Conservation (phyloP, 345 rosid species). For the Rhizophora apiculata region DNA sequence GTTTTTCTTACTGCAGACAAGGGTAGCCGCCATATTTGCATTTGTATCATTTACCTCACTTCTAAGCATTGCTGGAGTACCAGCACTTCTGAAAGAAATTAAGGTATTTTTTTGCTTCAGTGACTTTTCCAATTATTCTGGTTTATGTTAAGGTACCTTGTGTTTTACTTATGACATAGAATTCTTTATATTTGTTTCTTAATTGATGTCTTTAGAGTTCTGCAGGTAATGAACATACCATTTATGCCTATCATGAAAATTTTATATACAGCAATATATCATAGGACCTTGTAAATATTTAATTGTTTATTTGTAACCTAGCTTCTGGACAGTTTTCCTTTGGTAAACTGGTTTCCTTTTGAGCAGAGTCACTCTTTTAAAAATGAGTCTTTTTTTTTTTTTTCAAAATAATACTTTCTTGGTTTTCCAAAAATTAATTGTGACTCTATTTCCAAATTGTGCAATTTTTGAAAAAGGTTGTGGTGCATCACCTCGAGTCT, state of each 20-base stretch:
- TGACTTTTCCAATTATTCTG: neutral
- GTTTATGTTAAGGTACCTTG: neutral
- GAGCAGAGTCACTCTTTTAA: no score
- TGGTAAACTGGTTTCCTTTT: no score
- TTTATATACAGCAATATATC: neutral
- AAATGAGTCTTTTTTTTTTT: no score
- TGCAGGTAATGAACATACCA: neutral
- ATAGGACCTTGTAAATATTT: neutral
- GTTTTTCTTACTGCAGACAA: constrained; percentile 52
- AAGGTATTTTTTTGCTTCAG: constrained; percentile 41
- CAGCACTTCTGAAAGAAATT: constrained; percentile 72
- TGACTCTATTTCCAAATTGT: no score
- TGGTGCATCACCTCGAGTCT: no score
- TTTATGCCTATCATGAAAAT: neutral
- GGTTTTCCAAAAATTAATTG: no score
- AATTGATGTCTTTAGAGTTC: neutral
- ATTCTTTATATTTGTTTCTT: neutral
- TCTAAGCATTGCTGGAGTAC: constrained; percentile 78
- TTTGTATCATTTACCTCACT: constrained; percentile 87
- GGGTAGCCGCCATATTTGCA: constrained; percentile 81
- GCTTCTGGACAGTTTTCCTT: no score
- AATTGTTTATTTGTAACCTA: neutral
- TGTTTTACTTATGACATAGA: no score
- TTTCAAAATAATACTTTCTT: no score
- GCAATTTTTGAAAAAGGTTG: no score